phyloP scores from a whole-genome alignment of 2,329 filamentous ascomycete species.

The Diplodia seriata region DNA sequence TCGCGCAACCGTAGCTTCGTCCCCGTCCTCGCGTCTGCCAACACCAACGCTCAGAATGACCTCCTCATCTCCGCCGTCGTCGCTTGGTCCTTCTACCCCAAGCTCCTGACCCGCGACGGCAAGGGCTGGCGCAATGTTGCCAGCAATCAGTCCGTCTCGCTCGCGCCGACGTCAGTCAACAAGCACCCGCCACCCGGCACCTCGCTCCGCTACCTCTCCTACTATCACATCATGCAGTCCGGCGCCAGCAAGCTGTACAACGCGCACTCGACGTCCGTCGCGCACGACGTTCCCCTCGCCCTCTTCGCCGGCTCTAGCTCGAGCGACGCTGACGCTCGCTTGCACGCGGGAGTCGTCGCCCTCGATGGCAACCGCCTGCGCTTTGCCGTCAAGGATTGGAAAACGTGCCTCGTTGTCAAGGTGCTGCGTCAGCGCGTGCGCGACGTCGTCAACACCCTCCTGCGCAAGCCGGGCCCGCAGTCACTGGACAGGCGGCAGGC shows the following conservation, averaged over 20 bases:
- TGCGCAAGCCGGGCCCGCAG: slow-evolving; percentile 61
- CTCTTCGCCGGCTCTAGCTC: slow-evolving; percentile 71
- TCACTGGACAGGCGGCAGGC: slow-evolving; percentile 47
- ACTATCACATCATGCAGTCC: slow-evolving; percentile 88
- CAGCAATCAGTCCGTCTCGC: slow-evolving; percentile 87
- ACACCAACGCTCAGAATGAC: slow-evolving; percentile 81
- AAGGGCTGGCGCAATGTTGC: slow-evolving; percentile 90
- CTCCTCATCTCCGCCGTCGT: slow-evolving; percentile 80
- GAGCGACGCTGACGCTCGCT: slow-evolving; percentile 77
- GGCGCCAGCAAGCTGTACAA: slow-evolving; percentile 77
- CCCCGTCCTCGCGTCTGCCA: slow-evolving; percentile 76
- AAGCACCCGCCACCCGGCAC: slow-evolving; percentile 59
- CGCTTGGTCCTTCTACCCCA: slow-evolving; percentile 95
- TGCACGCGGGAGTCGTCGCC: slow-evolving; percentile 85
- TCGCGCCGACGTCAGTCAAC: slow-evolving; percentile 91
- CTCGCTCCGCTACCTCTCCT: slow-evolving; percentile 80
- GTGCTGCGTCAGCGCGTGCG: slow-evolving; percentile 74
- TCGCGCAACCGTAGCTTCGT: slow-evolving; percentile 78
- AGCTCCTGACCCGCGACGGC: slow-evolving; percentile 81
- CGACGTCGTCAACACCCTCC: slow-evolving; percentile 74
- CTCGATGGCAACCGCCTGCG: slow-evolving; percentile 87
- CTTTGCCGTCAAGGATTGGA: slow-evolving; percentile 88
- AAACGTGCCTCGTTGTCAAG: slow-evolving; percentile 88
- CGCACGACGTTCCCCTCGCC: slow-evolving; percentile 73
- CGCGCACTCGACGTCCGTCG: slow-evolving; percentile 73